Conservation (phyloP, 2,329 filamentous ascomycete genomes). For the Aspergillus awamori region DNA sequence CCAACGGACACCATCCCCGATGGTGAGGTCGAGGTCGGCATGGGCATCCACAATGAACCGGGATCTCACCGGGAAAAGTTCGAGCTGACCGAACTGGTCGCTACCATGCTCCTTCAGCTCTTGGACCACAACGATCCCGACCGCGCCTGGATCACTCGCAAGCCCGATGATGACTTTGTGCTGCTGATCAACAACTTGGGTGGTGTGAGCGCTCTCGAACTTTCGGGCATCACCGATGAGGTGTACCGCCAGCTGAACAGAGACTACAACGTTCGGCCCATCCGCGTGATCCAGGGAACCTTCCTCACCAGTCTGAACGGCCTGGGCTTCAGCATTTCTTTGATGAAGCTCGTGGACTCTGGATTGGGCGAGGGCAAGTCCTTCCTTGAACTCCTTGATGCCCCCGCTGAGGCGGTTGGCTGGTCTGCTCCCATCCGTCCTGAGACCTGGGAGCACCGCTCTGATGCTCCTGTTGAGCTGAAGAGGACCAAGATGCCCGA, state of each 20-base stretch:
- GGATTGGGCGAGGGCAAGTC: conserved; percentile 57
- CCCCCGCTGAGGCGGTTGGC: conserved; percentile 66
- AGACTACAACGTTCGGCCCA: conserved; percentile 62
- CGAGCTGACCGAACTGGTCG: conserved; percentile 54
- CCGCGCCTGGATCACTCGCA: conserved; percentile 62
- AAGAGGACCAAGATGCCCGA: conserved; percentile 46
- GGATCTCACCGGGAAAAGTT: conserved; percentile 56
- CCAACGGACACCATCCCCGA: conserved; percentile 55
- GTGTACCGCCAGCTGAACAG: conserved; percentile 63
- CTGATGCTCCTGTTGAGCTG: conserved; percentile 47
- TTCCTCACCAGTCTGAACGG: conserved; percentile 75
- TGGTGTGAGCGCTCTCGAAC: conserved; percentile 67
- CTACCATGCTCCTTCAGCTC: conserved; percentile 67
- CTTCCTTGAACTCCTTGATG: conserved; percentile 68
- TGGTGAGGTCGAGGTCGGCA: conserved; percentile 68
- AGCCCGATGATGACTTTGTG: conserved; percentile 62
- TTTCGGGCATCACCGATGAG: conserved; percentile 69
- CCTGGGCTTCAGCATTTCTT: conserved; percentile 69
- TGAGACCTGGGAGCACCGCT: conserved; percentile 59
- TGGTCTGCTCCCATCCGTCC: conserved; percentile 65
- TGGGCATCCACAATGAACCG: conserved; percentile 72
- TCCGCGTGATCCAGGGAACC: conserved; percentile 65
- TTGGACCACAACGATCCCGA: conserved; percentile 65
- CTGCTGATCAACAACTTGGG: conserved; percentile 71
- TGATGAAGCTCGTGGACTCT: conserved; percentile 65